These are phyloP conservation scores for Piromyces sp. DNA, from an alignment of 192 early-diverging fungal species.

Conservation along the genomic window DNA sequence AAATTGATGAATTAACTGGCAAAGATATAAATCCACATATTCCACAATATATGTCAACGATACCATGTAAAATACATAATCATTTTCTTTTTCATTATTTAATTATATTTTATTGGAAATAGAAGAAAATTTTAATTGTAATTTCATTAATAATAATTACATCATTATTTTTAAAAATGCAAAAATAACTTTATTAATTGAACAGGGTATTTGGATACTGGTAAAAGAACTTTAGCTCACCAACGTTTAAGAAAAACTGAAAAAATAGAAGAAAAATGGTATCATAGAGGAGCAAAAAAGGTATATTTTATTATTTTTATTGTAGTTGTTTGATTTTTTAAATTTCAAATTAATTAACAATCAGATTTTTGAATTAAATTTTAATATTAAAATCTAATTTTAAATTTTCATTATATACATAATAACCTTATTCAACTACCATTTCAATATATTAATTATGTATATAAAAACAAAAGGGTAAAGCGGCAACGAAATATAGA, in stretches of 20 bases:
- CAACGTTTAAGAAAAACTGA: conserved; percentile 33
- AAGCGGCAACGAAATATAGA: conserved; percentile 75
- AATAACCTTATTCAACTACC: no score
- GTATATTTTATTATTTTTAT: no score
- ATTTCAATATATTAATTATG: no score
- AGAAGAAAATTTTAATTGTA: no score
- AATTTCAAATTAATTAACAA: no score
- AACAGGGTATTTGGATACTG: conserved; percentile 54
- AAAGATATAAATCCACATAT: conserved; percentile 97
- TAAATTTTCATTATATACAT: no score
- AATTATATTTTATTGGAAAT: no score
- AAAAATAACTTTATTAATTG: background rate
- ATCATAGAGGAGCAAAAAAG: conserved; percentile 51
- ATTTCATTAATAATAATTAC: background rate
- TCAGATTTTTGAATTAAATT: no score
- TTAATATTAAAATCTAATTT: no score
- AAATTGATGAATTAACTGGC: conserved; percentile 65
- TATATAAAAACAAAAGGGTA: no score
- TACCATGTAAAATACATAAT: conserved; percentile 61
- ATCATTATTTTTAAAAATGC: background rate
- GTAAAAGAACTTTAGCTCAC: conserved; percentile 70
- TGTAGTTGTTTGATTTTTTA: no score
- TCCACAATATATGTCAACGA: conserved; percentile 86
- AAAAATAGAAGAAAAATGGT: conserved; percentile 47
- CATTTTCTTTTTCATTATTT: conserved; percentile 14